These are phyloP conservation scores for Paulownia fortunei DNA, from an alignment of 257 asterid genomes.

Conservation along the genomic window DNA sequence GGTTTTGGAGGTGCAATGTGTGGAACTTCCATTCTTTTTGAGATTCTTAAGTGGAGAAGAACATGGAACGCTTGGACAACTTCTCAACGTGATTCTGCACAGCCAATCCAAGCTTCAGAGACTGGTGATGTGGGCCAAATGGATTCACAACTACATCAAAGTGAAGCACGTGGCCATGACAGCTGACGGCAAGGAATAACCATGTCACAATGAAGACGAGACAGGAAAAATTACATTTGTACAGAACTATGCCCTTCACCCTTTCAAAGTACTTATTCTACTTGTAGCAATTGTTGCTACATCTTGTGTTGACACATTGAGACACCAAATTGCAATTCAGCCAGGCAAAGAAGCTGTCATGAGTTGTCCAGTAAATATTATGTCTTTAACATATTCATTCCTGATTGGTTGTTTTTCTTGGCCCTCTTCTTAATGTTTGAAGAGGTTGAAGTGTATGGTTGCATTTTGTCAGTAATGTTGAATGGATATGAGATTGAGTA, in stretches of 20 bases:
- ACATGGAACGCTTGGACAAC: slow-evolving; percentile 37
- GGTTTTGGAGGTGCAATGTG: slow-evolving; percentile 94
- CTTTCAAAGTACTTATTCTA: background rate
- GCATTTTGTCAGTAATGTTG: background rate
- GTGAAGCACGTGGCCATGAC: slow-evolving; percentile 34
- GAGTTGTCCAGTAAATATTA: slow-evolving; percentile 27
- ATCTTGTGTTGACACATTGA: background rate
- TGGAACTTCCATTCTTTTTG: slow-evolving; percentile 69
- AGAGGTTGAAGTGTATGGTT: background rate
- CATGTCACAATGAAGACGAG: background rate
- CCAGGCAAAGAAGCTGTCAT: slow-evolving; percentile 25
- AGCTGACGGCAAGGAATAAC: slow-evolving; percentile 19
- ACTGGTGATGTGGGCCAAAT: slow-evolving; percentile 35
- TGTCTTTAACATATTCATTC: slow-evolving; percentile 7
- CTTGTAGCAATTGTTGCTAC: background rate
- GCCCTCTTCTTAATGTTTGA: background rate
- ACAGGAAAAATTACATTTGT: background rate
- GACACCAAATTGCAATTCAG: background rate
- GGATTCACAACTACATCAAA: slow-evolving; percentile 39
- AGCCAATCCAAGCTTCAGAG: slow-evolving; percentile 47
- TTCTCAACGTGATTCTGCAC: slow-evolving; percentile 45
- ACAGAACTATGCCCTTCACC: background rate
- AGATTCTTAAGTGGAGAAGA: slow-evolving; percentile 67
- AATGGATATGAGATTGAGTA: background rate
- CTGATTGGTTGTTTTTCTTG: background rate